Conservation (phyloP, 495 filamentous ascomycete species). For the Lindgomyces ingoldianus region DNA sequence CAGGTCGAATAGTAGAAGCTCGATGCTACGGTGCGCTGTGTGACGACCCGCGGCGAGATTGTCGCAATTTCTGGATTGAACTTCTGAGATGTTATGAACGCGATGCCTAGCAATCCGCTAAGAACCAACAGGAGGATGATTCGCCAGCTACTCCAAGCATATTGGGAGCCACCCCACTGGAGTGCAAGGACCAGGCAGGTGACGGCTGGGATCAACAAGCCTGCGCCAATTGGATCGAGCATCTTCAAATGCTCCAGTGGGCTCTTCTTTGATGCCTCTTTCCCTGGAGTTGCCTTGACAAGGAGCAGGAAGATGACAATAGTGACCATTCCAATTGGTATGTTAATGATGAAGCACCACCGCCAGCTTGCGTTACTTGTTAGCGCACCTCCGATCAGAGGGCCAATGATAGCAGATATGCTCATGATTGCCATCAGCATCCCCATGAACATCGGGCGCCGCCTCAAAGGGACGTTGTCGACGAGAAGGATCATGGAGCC, state of each 20-base stretch:
- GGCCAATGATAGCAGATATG: too few relatives aligned
- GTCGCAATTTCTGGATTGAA: slow-evolving; percentile 72
- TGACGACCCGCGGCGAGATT: slow-evolving; percentile 70
- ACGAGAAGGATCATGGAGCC: too few relatives aligned
- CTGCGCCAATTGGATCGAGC: slow-evolving; percentile 67
- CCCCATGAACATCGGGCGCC: too few relatives aligned
- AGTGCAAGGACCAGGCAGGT: slow-evolving; percentile 75
- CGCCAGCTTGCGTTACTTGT: too few relatives aligned
- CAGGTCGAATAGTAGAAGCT: slow-evolving; percentile 56
- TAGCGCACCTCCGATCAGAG: too few relatives aligned
- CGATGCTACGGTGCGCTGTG: slow-evolving; percentile 66
- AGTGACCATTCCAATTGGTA: too few relatives aligned
- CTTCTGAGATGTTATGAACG: slow-evolving; percentile 67
- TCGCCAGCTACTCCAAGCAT: slow-evolving; percentile 64
- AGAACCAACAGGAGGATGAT: slow-evolving; percentile 72
- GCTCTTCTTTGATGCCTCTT: too few relatives aligned
- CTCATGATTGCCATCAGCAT: too few relatives aligned
- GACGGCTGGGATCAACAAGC: slow-evolving; percentile 70
- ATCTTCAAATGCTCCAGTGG: slow-evolving; percentile 58
- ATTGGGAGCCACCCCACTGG: slow-evolving; percentile 79
- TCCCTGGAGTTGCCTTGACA: too few relatives aligned
- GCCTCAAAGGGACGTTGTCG: too few relatives aligned
- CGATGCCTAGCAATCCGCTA: slow-evolving; percentile 64
- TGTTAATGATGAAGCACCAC: too few relatives aligned
- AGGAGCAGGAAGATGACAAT: too few relatives aligned